Evolutionary conservation across 2,329 filamentous ascomycete genomes (phyloP), one percentile per base, ranked within the genome.

Genomic region (Hortaea sp.): DNA sequence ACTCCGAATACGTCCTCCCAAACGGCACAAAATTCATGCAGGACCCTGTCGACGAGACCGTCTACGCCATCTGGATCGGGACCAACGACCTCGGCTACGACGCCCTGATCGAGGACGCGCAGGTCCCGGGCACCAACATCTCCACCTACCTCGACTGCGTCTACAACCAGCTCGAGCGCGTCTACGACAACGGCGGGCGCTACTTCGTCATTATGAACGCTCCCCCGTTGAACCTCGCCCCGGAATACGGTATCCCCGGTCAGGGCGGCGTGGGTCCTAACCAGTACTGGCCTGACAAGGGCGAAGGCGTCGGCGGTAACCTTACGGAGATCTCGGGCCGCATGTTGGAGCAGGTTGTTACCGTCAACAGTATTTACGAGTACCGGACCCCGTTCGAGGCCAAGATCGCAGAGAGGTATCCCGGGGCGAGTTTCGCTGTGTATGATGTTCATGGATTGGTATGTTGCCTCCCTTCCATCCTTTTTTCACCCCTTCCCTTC

Each of bases 61-160:
- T 86, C 2, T 89, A 88, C 57, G 74, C 79, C 1, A 75, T 89
- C 43, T 89, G 83, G 83, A 88, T 89, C 56, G 85, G 85, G 3
- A 88, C 84, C 27, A 90, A 90, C 59, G 85, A 92, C 57, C 69
- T 90, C 7, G 84, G 85, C 20, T 72, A 70, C 47, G 65, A 72
- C 43, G 82, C 75, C 6, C 83, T 88, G 58, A 62, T 89, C 30
- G 78, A 74, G 4, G 82, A 87, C 58, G 72, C 70, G 27, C 81
- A 87, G 59, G 63, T 73, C 4, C 55, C 20, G 1, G 76, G 74
- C 9, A 79, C 78, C 27, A 81, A 76, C 1, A 72, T 88, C 5
- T 68, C 72, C 1, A 74, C 81, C 57, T 88, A 82, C 57, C 72
- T 80, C 3, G 75, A 82, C 51, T 89, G 85, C 59, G 69, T 87